Evolutionary conservation across 192 early-diverging fungal genomes (phyloP), one percentile per base, ranked within the genome.

Genomic region (Lunasporangiospora selenospora): DNA sequence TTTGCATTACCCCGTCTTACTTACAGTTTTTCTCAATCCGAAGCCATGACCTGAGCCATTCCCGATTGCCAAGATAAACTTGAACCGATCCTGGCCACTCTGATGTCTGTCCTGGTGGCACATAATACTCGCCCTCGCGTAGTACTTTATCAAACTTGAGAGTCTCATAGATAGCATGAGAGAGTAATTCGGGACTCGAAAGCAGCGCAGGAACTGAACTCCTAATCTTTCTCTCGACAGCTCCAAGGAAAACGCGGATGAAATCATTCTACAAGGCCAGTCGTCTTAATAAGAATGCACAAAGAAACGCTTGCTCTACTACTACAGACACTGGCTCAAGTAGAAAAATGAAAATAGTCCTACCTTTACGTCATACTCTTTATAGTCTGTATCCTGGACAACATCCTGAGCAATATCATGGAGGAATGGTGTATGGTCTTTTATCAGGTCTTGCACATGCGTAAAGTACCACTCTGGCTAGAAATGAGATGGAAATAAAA

Each of bases 401-500:
- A 91, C 75, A n/a, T 63, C 75, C 43, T 93, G 91, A 0, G 89
- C 77, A 30, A 77, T 83, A 16, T 78, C 71, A 60, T 86, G 77
- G 8, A 93, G 51, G 53, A 93, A 87, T 7, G 88, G 81, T 11
- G 86, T 61, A 52, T 89, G 85, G 8, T 85, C 83, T 18, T 77
- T 82, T 34, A 90, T 80, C 29, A 80, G 77, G 18, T 67, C 77
- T 29, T 87, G 65, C 19, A 87, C 58, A 44, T 89, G 87, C 4
- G 82, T 79, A 19, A 91, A 69, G 61, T 87, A 90, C 91, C 89
- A 91, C 65, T 93, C 91, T n/a, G 91, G 89, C 84, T 87, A 63
- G 18, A 40, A 7, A 23, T 16, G 16, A 18, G 41, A 42, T 3
- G 41, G 16, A 42, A 19, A 42, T 42, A 18, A 12, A 6, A 24